Conservation (phyloP, 768 basidiomycete species). For the Kwoniella pini region DNA sequence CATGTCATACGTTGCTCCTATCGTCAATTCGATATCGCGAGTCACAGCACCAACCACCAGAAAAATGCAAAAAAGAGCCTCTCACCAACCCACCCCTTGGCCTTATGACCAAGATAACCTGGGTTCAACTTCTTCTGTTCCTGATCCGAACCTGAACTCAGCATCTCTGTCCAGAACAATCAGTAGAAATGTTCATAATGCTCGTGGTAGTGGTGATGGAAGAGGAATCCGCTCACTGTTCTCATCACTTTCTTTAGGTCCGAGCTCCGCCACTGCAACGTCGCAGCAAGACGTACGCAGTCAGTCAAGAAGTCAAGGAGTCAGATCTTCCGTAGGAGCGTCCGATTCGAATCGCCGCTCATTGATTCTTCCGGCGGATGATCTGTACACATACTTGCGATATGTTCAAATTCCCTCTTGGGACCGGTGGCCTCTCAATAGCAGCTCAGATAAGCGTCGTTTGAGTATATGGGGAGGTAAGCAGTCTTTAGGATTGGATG, state of each 20-base stretch:
- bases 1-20: conserved; percentile 22
- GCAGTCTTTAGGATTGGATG: conserved; percentile 26
- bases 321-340: neutral
- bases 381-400: conserved; percentile 28
- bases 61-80: conserved; percentile 7
- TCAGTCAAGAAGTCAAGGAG: neutral
- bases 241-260: conserved; percentile 26
- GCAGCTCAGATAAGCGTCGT: neutral
- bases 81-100: conserved; percentile 11
- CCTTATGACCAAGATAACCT: neutral
- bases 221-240: conserved; percentile 23
- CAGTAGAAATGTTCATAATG: neutral
- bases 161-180: neutral
- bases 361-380: conserved; percentile 25
- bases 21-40: conserved; percentile 5
- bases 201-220: neutral
- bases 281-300: neutral
- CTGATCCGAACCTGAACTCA: neutral
- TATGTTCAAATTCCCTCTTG: conserved; percentile 24
- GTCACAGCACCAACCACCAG: neutral
- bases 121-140: conserved; percentile 3
- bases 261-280: neutral
- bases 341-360: neutral
- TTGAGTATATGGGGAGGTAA: conserved; percentile 17
- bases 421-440: conserved; percentile 26